phyloP scores from a whole-genome alignment of 768 basidiomycete species.

The Pisolithus orientalis region DNA sequence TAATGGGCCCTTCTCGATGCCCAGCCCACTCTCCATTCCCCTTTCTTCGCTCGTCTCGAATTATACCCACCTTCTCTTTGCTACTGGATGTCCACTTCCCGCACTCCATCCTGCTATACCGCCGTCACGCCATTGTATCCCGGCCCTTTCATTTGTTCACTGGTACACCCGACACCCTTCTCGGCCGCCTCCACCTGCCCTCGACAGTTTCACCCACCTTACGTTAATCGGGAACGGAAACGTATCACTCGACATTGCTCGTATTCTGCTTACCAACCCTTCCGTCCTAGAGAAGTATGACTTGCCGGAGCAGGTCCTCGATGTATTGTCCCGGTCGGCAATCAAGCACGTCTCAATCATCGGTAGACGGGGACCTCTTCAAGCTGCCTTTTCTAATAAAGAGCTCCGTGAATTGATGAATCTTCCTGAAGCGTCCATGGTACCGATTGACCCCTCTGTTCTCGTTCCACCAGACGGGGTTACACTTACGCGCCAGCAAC shows the following conservation, averaged over 20 bases:
- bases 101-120: constrained; percentile 49
- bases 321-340: constrained; percentile 51
- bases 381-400: constrained; percentile 89
- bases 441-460: constrained; percentile 46
- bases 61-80: constrained; percentile 84
- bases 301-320: constrained; percentile 69
- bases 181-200: constrained; percentile 49
- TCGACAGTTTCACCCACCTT: constrained; percentile 63
- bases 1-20: constrained; percentile 32
- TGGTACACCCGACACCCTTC: constrained; percentile 96
- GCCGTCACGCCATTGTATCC: constrained; percentile 45
- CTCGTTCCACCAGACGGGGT: constrained; percentile 31
- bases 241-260: constrained; percentile 87
- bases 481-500: constrained; percentile 54
- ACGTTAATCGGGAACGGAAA: constrained; percentile 92
- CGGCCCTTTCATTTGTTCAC: constrained; percentile 82
- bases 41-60: constrained; percentile 54
- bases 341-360: constrained; percentile 79
- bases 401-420: constrained; percentile 82
- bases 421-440: constrained; percentile 60
- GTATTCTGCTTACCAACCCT: constrained; percentile 76
- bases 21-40: constrained; percentile 51
- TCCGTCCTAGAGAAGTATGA: constrained; percentile 64
- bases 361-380: constrained; percentile 79
- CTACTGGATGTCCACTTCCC: constrained; percentile 77